Percentiles rank a stretch among this genome's conserved stretches.
phyloP scores from a whole-genome alignment of 2,329 filamentous ascomycete genomes.

The Cordyceps javanica region DNA sequence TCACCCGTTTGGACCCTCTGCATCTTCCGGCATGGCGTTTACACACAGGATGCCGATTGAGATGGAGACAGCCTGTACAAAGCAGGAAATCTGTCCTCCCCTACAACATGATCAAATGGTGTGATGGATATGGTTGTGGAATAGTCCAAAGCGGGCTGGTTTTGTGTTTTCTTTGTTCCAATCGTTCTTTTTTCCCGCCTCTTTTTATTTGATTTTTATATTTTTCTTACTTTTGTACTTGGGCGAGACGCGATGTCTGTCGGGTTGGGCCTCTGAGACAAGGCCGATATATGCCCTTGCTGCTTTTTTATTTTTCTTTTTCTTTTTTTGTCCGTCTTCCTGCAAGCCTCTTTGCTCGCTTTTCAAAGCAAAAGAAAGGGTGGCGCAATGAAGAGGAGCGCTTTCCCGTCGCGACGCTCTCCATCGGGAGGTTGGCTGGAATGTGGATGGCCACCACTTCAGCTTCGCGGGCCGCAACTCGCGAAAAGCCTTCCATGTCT shows the following conservation, averaged over 20 bases:
- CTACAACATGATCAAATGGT: too few species aligned
- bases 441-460: conserved; percentile 3
- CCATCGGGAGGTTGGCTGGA: neutral
- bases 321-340: neutral
- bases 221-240: neutral
- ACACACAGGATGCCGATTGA: neutral
- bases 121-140: neutral
- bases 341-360: neutral
- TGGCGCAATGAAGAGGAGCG: neutral
- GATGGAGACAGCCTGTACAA: neutral
- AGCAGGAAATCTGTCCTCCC: neutral
- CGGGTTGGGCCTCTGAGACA: neutral
- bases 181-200: too few species aligned
- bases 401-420: neutral
- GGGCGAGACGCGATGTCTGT: too few species aligned
- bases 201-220: neutral
- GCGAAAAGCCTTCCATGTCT: neutral
- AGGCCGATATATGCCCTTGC: neutral
- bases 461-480: neutral
- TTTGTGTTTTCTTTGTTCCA: neutral
- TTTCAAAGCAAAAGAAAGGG: neutral
- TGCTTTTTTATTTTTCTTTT: too few species aligned
- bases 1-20: conserved; percentile 6
- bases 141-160: neutral
- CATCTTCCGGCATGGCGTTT: neutral